These are phyloP conservation scores for Aurantiochytrium sp. DNA, from an alignment of 108 stramenopile species.

Conservation along the genomic window DNA sequence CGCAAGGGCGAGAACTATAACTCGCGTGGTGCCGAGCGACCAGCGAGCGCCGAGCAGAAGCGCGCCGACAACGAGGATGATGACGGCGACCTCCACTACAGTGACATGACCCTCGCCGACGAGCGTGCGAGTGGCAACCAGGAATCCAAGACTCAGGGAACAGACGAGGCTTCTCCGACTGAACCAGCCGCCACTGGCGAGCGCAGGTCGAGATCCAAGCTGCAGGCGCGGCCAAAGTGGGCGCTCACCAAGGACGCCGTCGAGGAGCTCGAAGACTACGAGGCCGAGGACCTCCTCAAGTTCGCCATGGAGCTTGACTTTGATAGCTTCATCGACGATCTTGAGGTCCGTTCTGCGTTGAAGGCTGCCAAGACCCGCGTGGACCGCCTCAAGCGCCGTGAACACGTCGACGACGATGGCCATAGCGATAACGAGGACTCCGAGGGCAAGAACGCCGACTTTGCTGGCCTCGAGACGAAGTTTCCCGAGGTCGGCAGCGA, in stretches of 20 bases:
- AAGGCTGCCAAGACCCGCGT: slow-evolving; percentile 37
- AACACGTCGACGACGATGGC: slow-evolving; percentile 40
- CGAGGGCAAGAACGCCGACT: no score
- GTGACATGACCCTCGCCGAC: neutral
- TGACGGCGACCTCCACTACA: no score
- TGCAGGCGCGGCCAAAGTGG: slow-evolving; percentile 60
- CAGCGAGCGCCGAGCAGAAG: neutral
- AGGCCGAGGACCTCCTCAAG: slow-evolving; percentile 67
- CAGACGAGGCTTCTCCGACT: no score
- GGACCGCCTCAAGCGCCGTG: neutral
- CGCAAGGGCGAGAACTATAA: slow-evolving; percentile 4
- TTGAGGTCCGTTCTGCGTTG: slow-evolving; percentile 62
- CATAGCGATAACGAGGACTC: neutral
- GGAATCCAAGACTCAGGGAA: neutral
- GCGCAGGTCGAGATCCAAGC: no score
- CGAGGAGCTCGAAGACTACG: slow-evolving; percentile 46
- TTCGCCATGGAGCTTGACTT: slow-evolving; percentile 71
- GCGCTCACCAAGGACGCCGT: slow-evolving; percentile 64
- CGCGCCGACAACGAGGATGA: neutral
- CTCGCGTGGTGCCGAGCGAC: neutral
- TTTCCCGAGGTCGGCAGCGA: neutral
- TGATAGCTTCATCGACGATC: slow-evolving; percentile 70
- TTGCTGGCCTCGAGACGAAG: neutral
- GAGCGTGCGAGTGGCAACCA: neutral
- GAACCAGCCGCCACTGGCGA: no score